These are phyloP conservation scores for Apocynum venetum DNA, from an alignment of 257 asterid genomes.

Conservation along the genomic window DNA sequence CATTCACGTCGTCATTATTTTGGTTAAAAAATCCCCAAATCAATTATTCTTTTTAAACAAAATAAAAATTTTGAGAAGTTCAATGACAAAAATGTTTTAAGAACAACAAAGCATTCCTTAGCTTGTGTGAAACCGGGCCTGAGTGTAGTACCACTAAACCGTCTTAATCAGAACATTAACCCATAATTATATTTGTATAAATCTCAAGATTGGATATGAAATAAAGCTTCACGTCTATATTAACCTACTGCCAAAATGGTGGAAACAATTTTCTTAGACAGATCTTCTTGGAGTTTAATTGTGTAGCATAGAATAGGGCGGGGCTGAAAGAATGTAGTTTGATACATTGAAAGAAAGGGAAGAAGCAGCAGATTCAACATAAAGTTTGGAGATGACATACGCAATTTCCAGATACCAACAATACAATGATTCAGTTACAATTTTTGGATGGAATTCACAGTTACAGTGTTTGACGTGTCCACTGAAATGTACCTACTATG, in stretches of 20 bases:
- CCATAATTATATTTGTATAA: not conserved
- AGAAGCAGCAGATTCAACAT: not conserved
- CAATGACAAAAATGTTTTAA: not conserved
- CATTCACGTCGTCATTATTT: not conserved
- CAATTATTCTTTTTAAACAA: not conserved
- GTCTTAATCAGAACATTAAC: not conserved
- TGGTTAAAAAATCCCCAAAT: not conserved
- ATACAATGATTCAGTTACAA: not conserved
- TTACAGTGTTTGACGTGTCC: not conserved
- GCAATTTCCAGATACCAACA: not conserved
- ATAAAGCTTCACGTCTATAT: not conserved
- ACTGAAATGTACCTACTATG: conserved; percentile 29
- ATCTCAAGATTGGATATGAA: not conserved
- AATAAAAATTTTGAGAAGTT: not conserved
- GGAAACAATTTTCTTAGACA: not conserved
- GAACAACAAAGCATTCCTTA: not conserved
- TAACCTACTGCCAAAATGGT: not conserved
- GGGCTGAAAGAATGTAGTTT: not conserved
- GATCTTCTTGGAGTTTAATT: not conserved
- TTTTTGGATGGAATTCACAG: not conserved
- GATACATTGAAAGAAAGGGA: not conserved
- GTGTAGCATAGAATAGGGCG: not conserved
- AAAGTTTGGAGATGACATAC: not conserved
- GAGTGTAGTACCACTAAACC: not conserved
- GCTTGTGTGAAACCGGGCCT: not conserved